Evolutionary conservation across 257 asterid species (phyloP).

Genomic region (Solanum tarapatanum): DNA sequence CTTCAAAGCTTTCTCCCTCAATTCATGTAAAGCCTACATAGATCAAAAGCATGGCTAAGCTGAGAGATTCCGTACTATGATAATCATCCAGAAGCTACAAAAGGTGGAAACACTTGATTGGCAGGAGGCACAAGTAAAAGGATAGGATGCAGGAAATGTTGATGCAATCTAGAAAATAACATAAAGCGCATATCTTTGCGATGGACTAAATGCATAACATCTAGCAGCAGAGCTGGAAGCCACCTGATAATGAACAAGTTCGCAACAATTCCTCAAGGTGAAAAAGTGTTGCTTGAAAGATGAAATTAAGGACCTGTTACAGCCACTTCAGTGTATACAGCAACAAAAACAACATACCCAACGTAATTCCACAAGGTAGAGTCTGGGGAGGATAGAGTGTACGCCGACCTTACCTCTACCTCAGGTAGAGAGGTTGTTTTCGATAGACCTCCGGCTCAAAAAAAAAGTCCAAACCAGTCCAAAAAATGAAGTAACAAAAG

Average conservation of each 20-base stretch:
- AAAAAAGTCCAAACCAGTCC: background rate
- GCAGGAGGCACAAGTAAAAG: background rate
- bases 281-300: background rate
- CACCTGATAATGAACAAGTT: background rate
- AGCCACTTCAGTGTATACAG: background rate
- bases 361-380: background rate
- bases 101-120: background rate
- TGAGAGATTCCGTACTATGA: background rate
- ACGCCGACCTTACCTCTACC: background rate
- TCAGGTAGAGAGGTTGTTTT: background rate
- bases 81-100: background rate
- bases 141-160: background rate
- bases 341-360: background rate
- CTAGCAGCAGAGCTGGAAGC: background rate
- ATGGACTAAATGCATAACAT: background rate
- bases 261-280: background rate
- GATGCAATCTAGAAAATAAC: background rate
- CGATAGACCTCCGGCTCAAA: background rate
- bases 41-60: background rate
- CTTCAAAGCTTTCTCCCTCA: constrained; percentile 56
- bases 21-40: constrained; percentile 55
- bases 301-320: background rate
- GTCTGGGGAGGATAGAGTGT: background rate
- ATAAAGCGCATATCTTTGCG: background rate
- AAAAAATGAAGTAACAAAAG: background rate